A percentile compares a stretch with the other conserved stretches of the same genome.
Conservation (phyloP, 2,329 filamentous ascomycete genomes). For the Diaporthe citriasiana region DNA sequence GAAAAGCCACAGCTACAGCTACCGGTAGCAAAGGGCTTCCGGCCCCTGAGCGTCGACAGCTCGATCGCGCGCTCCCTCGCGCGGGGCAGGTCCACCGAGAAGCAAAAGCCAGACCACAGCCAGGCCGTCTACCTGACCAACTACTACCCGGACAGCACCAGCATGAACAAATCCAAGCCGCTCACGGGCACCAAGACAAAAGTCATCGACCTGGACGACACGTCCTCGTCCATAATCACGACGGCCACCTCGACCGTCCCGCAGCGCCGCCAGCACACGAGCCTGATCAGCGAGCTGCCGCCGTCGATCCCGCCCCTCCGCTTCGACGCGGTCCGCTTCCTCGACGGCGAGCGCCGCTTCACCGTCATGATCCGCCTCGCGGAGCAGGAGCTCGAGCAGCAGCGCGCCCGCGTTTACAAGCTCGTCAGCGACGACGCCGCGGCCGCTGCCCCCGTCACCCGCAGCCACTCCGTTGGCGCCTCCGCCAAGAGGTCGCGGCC, state of each 20-base stretch:
- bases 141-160: neutral
- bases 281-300: conserved; percentile 2
- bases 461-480: conserved; percentile 20
- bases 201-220: neutral
- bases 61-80: neutral
- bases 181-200: neutral
- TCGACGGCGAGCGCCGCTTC: conserved; percentile 23
- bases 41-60: neutral
- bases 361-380: conserved; percentile 32
- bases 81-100: neutral
- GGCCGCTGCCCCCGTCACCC: neutral
- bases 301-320: conserved; percentile 11
- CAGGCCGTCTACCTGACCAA: conserved; percentile 10
- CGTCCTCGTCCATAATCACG: conserved; percentile 15
- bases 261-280: conserved; percentile 9
- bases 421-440: conserved; percentile 13
- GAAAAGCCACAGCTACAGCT: neutral
- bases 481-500: neutral
- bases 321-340: conserved; percentile 21
- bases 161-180: neutral
- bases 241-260: neutral
- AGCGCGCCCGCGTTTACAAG: conserved; percentile 11
- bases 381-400: conserved; percentile 35
- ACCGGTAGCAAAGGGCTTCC: neutral
- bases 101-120: neutral